These are phyloP conservation scores for Leishmania braziliensis DNA, from an alignment of 208 protist species.

Conservation along the genomic window DNA sequence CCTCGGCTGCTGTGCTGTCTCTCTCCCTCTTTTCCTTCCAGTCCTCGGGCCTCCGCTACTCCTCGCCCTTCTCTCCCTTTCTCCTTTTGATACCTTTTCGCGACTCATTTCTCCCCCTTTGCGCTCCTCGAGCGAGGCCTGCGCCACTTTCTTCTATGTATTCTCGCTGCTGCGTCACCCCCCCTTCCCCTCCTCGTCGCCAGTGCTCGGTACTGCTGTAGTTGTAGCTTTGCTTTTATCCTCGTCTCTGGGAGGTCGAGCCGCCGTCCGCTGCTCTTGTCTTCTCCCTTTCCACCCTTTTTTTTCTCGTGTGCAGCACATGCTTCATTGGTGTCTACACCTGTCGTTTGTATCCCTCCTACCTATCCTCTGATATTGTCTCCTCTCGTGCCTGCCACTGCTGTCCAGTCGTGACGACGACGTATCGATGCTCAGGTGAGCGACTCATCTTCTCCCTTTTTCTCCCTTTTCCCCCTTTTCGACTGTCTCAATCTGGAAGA, in stretches of 20 bases:
- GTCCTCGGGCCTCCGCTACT: background rate
- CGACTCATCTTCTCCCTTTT: background rate
- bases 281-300: conserved; percentile 6
- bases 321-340: background rate
- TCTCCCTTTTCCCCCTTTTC: background rate
- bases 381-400: background rate
- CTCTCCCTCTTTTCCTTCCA: background rate
- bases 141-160: background rate
- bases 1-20: background rate
- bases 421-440: background rate
- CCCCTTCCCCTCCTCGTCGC: background rate
- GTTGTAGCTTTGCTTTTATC: background rate
- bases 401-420: background rate
- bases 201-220: background rate
- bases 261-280: background rate
- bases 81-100: background rate
- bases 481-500: background rate
- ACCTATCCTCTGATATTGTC: background rate
- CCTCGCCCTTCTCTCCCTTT: background rate
- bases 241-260: background rate
- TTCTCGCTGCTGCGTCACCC: too few relatives aligned
- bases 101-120: background rate
- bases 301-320: conserved; percentile 2
- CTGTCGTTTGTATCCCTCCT: background rate
- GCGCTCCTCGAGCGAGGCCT: background rate